Evolutionary conservation across 148 eudicot species (phyloP), one percentile per base, ranked within the genome.

Genomic region (Beta vulgaris): DNA sequence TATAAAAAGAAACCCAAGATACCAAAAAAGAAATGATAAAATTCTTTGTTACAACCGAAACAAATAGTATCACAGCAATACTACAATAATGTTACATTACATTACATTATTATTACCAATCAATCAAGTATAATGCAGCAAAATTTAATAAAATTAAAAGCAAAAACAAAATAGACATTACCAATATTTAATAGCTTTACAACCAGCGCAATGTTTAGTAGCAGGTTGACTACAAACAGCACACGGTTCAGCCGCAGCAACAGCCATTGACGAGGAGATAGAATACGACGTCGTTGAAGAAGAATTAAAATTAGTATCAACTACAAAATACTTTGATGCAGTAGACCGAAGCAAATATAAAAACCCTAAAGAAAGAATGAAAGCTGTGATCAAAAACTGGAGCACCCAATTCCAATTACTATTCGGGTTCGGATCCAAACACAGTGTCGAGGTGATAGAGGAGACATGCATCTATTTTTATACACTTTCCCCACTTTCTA

Each of bases 141-240:
- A 31, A 8, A 64, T 11, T 3, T 0, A 59, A 61, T 32, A 9
- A 25, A 11, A 23, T 26, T 6, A 16, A 53, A 21, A 7, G 3
- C 23, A 58, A 21, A 13, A 43, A 37, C 0, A 3, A 51, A 44
- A 67, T 29, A 49, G 4, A 43, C 82, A 46, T n/a, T 82, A 93
- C 98, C 98, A 93, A 80, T 93, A 93, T 69, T 62, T 82, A 36
- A 88, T 90, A 37, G 73, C 9, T 80, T 89, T 93, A 80, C 98
- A 93, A 46, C 85, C 81, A 34, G 98, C 64, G 75, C 98, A 93
- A 12, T 79, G 74, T 65, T 83, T 86, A 16, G 39, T 71, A 8
- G 85, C 60, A 51, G 34, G 37, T 9, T 78, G 76, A 15, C 87
- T 84, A 73, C 98, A 93, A 3, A 82, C 81, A 26, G 73, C 91